Percentiles rank a stretch among this genome's conserved stretches.
These are phyloP conservation scores for Sporothrix brunneoviolacea DNA, from an alignment of 2,329 filamentous ascomycete species.

Conservation along the genomic window DNA sequence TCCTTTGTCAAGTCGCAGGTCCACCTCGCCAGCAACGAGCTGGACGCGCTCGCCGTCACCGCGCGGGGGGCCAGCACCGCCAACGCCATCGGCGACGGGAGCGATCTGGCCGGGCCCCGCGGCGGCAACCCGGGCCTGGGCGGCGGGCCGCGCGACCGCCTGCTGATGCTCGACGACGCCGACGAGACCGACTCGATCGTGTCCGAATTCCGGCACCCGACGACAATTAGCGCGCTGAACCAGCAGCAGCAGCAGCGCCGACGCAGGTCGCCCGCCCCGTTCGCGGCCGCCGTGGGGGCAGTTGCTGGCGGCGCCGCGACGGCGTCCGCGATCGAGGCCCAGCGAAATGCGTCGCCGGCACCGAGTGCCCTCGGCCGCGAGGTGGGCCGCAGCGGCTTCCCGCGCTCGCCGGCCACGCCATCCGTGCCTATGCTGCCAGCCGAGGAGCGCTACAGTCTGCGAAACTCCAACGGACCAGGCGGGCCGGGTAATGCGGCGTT, in stretches of 20 bases:
- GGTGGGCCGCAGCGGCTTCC: neutral
- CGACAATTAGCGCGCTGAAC: slow-evolving; percentile 20
- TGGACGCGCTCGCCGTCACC: slow-evolving; percentile 75
- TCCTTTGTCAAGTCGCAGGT: slow-evolving; percentile 88
- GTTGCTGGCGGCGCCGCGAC: too few species aligned
- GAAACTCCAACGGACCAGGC: neutral
- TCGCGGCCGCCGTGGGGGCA: too few species aligned
- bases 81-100: too few species aligned
- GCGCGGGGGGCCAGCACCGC: slow-evolving; percentile 25
- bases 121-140: slow-evolving; percentile 65
- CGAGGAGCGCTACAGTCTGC: neutral
- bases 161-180: slow-evolving; percentile 2
- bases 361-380: neutral
- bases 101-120: slow-evolving; percentile 38
- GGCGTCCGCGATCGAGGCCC: too few species aligned
- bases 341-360: neutral
- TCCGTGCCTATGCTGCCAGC: slow-evolving; percentile 5
- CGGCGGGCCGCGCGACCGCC: slow-evolving; percentile 25
- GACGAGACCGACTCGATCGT: slow-evolving; percentile 63
- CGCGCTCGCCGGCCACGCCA: neutral
- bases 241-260: slow-evolving; percentile 16
- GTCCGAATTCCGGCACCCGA: slow-evolving; percentile 36
- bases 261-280: too few species aligned
- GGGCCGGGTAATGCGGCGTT: too few species aligned
- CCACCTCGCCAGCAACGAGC: slow-evolving; percentile 65